These are phyloP conservation scores for Penicillium sp. DNA, from an alignment of 2,329 filamentous ascomycete species.

Conservation along the genomic window DNA sequence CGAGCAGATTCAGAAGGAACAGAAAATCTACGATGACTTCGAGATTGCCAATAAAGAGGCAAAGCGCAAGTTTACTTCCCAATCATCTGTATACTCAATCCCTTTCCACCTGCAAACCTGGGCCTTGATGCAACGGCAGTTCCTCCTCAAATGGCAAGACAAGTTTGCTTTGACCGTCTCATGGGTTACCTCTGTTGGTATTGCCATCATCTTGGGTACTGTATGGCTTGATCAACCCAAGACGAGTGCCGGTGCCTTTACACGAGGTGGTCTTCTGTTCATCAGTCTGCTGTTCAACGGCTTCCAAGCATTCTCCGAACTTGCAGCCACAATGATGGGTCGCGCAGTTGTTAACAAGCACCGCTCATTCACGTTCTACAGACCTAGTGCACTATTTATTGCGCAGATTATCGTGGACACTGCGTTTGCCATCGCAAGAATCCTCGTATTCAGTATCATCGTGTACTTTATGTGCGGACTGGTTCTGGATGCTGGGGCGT, in stretches of 20 bases:
- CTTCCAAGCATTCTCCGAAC: slow-evolving; percentile 79
- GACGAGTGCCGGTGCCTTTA: slow-evolving; percentile 68
- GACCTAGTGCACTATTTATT: slow-evolving; percentile 78
- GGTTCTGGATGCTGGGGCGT: slow-evolving; percentile 66
- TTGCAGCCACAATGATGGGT: slow-evolving; percentile 71
- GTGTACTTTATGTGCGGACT: slow-evolving; percentile 77
- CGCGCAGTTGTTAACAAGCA: slow-evolving; percentile 80
- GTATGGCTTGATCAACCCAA: slow-evolving; percentile 70
- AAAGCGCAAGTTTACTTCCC: slow-evolving; percentile 69
- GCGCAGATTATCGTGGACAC: slow-evolving; percentile 78
- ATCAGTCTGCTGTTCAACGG: slow-evolving; percentile 78
- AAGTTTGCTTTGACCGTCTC: slow-evolving; percentile 71
- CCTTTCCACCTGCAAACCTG: slow-evolving; percentile 80
- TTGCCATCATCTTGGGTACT: slow-evolving; percentile 75
- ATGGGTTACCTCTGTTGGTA: slow-evolving; percentile 68
- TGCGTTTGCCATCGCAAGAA: slow-evolving; percentile 67
- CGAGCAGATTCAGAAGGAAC: slow-evolving; percentile 60
- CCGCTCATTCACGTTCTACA: slow-evolving; percentile 76
- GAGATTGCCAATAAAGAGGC: slow-evolving; percentile 70
- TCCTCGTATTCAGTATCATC: slow-evolving; percentile 69
- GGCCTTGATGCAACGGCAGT: slow-evolving; percentile 80
- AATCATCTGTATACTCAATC: slow-evolving; percentile 75
- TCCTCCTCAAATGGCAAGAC: slow-evolving; percentile 81
- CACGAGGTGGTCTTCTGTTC: slow-evolving; percentile 77
- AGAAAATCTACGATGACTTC: slow-evolving; percentile 72